Base-by-base conservation (phyloP, 1,284 basidiomycete species). In the Rhodotorula sp. region DNA sequence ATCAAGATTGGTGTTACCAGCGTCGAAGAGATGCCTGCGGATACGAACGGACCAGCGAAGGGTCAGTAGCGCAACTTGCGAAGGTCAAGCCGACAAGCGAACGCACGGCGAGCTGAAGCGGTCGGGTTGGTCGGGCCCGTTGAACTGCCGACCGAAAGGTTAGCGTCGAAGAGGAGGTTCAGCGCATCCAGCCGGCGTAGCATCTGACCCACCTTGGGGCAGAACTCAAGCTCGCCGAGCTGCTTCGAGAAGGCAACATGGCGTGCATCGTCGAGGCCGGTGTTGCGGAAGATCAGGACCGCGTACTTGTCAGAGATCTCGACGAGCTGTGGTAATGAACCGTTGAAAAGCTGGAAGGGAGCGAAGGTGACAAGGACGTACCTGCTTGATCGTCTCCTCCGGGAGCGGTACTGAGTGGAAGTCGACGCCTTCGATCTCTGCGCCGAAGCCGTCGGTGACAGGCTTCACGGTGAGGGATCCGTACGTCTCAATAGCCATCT, bases 191-290 rank as follows among this genome's bases (percentile, higher is more conserved):
- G n/a, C n/a, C n/a, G n/a, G n/a, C 13, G 51, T 15, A 7, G 29
- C 29, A 54, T 32, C 29, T 8, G 10, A 32, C 34, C 4, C 61
- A 37, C 61, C 48, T 62, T 62, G 36, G 61, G 61, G 37, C 50
- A 53, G 50, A 39, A 29, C 34, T 62, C 51, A 51, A 62, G 61
- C n/a, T 62, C 61, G 61, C 61, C 61, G 9, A 62, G 61, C 37
- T 62, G 61, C 51, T 62, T 39, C 13, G 50, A 62, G 37, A 62
- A 62, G 7, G 50, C 37, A 8, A 62, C 61, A 41, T 62, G 61
- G 51, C 61, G 61, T 13, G 21, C 50, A 51, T 62, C 61, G 51
- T 62, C 61, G 61, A 62, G 61, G 29, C 61, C 61, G 61, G 61
- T 62, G 51, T 62, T 41, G 61, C 61, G 61, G 61, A 62, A 62